Evolutionary conservation across 2,329 filamentous ascomycete genomes (phyloP).

Genomic region (Botryosphaeria agaves): DNA sequence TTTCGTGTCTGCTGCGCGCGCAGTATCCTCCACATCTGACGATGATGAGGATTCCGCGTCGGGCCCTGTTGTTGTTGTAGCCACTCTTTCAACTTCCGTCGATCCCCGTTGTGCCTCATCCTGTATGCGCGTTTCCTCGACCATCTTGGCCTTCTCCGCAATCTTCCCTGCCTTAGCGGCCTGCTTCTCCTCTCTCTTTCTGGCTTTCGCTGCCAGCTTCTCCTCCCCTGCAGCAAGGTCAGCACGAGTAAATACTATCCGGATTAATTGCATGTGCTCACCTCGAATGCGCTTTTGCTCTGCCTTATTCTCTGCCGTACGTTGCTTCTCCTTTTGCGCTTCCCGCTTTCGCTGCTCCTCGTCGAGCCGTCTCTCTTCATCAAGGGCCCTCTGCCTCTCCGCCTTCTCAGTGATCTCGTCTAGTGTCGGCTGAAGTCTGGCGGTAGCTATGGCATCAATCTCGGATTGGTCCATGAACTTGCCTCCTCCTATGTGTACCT

Average conservation of each 20-base stretch:
- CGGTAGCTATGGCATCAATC: constrained; percentile 62
- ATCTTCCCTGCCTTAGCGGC: constrained; percentile 19
- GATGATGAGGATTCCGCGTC: background rate
- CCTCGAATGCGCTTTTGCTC: constrained; percentile 35
- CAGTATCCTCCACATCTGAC: background rate
- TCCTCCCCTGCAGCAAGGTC: constrained; percentile 33
- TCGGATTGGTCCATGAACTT: constrained; percentile 63
- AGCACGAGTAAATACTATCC: constrained; percentile 1
- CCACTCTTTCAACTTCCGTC: constrained; percentile 14
- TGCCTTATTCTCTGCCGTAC: constrained; percentile 25
- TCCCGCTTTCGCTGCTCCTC: constrained; percentile 47
- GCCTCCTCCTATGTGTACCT: constrained; percentile 59
- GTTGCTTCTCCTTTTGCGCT: constrained; percentile 36
- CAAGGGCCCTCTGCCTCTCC: constrained; percentile 50
- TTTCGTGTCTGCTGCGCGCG: constrained; percentile 6
- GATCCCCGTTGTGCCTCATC: constrained; percentile 37
- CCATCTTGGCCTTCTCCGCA: constrained; percentile 29
- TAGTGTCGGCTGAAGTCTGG: constrained; percentile 63
- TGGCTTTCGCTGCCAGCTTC: constrained; percentile 28
- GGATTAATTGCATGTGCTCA: constrained; percentile 21
- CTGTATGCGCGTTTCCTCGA: constrained; percentile 32
- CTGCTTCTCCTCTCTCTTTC: constrained; percentile 33
- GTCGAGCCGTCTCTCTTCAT: constrained; percentile 44
- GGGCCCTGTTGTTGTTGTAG: constrained; percentile 2
- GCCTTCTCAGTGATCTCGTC: constrained; percentile 72